Percentiles rank a stretch among this genome's conserved stretches.
phyloP scores from a whole-genome alignment of 2,329 filamentous ascomycete genomes.

The Aspergillus sp. region DNA sequence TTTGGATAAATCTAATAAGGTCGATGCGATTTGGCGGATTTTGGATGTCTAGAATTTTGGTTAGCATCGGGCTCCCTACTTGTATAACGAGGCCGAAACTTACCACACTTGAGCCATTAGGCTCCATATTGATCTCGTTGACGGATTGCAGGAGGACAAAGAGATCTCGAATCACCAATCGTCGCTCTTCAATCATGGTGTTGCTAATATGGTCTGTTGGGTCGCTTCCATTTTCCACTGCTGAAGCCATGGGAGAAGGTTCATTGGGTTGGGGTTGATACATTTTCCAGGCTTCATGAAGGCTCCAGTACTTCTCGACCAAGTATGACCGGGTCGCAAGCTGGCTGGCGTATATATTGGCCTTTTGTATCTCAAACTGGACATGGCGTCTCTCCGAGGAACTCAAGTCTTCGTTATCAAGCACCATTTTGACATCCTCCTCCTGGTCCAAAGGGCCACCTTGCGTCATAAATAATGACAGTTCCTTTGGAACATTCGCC shows the following conservation, averaged over 20 bases:
- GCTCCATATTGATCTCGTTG: slow-evolving; percentile 81
- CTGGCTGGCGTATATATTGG: slow-evolving; percentile 82
- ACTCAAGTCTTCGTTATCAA: slow-evolving; percentile 40
- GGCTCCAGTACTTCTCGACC: slow-evolving; percentile 80
- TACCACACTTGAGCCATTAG: slow-evolving; percentile 65
- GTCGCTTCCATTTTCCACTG: slow-evolving; percentile 18
- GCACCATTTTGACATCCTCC: slow-evolving; percentile 50
- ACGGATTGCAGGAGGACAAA: slow-evolving; percentile 73
- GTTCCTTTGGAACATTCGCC: slow-evolving; percentile 66
- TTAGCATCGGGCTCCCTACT: neutral
- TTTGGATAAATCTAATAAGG: slow-evolving; percentile 65
- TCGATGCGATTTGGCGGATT: slow-evolving; percentile 80
- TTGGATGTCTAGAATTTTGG: slow-evolving; percentile 64
- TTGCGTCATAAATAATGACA: slow-evolving; percentile 54
- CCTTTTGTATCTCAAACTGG: slow-evolving; percentile 88
- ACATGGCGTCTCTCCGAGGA: slow-evolving; percentile 42
- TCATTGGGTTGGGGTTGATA: slow-evolving; percentile 22
- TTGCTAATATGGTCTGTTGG: slow-evolving; percentile 54
- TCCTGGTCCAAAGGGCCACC: slow-evolving; percentile 27
- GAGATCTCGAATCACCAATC: slow-evolving; percentile 77
- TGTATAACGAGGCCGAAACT: slow-evolving; percentile 30
- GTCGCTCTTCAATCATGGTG: slow-evolving; percentile 72
- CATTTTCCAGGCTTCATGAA: slow-evolving; percentile 63
- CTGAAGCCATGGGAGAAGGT: slow-evolving; percentile 12
- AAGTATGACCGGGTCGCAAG: slow-evolving; percentile 79